Evolutionary conservation across 2,329 filamentous ascomycete genomes (phyloP).

Genomic region (Colletotrichum tabaci): DNA sequence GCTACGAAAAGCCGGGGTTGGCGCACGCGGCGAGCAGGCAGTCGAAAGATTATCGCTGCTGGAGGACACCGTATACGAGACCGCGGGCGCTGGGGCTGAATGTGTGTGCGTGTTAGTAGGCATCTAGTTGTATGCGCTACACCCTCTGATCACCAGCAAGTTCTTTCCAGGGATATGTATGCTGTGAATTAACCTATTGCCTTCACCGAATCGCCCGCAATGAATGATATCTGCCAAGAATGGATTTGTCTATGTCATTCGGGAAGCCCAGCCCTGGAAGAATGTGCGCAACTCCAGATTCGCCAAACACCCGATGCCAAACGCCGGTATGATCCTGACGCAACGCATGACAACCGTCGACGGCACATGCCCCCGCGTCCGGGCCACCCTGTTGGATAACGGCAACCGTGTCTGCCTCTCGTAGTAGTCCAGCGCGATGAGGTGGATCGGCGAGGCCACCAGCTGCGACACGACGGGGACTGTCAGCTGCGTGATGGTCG

Average conservation of each 20-base stretch:
- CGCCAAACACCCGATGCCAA: slow-evolving; percentile 50
- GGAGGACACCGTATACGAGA: too few relatives aligned
- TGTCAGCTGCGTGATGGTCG: slow-evolving; percentile 48
- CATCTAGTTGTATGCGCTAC: too few relatives aligned
- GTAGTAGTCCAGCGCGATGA: slow-evolving; percentile 45
- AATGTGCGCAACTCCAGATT: slow-evolving; percentile 44
- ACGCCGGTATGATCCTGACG: slow-evolving; percentile 50
- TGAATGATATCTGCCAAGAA: too few relatives aligned
- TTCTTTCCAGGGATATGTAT: too few relatives aligned
- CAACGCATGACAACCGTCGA: slow-evolving; percentile 49
- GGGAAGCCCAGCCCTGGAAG: slow-evolving; percentile 3
- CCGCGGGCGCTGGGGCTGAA: too few relatives aligned
- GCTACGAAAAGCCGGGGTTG: too few relatives aligned
- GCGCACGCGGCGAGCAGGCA: too few relatives aligned
- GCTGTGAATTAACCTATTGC: too few relatives aligned
- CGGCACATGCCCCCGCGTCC: slow-evolving; percentile 45
- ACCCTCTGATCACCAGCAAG: too few relatives aligned
- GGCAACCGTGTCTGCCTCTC: slow-evolving; percentile 45
- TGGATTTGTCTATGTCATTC: neutral
- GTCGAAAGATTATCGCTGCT: too few relatives aligned
- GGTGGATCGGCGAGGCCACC: slow-evolving; percentile 50
- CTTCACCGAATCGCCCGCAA: too few relatives aligned
- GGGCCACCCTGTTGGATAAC: slow-evolving; percentile 42
- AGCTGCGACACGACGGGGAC: slow-evolving; percentile 51
- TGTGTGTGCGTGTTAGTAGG: too few relatives aligned